phyloP scores from a whole-genome alignment of 129 eudicot species.

The Ambrosia trifida region DNA sequence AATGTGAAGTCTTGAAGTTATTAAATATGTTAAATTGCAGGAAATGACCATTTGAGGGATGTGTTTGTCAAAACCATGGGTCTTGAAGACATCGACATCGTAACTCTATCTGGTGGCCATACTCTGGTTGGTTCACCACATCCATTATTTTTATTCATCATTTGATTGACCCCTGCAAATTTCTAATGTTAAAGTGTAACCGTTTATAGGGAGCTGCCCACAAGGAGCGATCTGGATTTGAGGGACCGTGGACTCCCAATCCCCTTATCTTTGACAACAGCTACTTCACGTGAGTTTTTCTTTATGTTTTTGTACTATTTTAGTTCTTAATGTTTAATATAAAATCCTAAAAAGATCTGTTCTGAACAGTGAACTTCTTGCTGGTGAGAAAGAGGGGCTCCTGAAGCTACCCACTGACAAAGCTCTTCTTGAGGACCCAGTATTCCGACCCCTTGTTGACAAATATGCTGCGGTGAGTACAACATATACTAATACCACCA shows the following conservation, averaged over 20 bases:
- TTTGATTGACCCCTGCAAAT: background rate
- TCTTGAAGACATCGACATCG: slow-evolving; percentile 72
- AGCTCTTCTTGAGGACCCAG: slow-evolving; percentile 69
- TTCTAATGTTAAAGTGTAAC: background rate
- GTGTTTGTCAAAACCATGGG: slow-evolving; percentile 72
- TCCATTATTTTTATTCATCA: background rate
- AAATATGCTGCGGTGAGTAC: slow-evolving; percentile 72
- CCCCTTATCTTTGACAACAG: slow-evolving; percentile 82
- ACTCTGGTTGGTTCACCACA: slow-evolving; percentile 48
- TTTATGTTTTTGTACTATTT: background rate
- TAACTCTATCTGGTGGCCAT: slow-evolving; percentile 84
- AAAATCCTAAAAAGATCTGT: background rate
- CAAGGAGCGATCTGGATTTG: slow-evolving; percentile 83
- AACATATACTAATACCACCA: background rate
- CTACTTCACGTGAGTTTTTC: slow-evolving; percentile 63
- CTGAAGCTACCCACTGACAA: slow-evolving; percentile 82
- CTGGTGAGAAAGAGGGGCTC: slow-evolving; percentile 82
- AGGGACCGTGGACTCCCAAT: slow-evolving; percentile 80
- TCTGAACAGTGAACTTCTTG: slow-evolving; percentile 62
- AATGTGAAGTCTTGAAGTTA: background rate
- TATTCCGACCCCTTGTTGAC: slow-evolving; percentile 69
- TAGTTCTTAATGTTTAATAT: background rate
- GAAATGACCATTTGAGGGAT: slow-evolving; percentile 65
- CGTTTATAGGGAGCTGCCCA: slow-evolving; percentile 69
- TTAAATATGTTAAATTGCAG: slow-evolving; percentile 31